Percentiles rank a stretch among this genome's conserved stretches.
phyloP scores from a whole-genome alignment of 352 stramenopile genomes.

The Phytophthora sp. region DNA sequence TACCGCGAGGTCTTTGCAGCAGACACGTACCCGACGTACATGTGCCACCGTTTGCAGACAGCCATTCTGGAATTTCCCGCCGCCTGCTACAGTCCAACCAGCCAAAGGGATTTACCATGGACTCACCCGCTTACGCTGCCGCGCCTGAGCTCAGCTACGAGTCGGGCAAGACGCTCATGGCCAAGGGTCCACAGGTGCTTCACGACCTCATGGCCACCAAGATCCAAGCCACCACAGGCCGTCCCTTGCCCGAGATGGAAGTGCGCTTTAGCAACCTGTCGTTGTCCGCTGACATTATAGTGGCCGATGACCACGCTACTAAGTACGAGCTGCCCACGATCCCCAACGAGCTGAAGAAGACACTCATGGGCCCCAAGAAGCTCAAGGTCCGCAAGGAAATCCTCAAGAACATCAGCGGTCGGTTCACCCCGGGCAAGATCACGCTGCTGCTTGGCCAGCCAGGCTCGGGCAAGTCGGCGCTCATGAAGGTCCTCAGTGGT shows the following conservation, averaged over 20 bases:
- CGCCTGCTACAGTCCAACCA: not conserved
- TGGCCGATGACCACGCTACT: constrained; percentile 22
- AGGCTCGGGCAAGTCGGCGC: constrained; percentile 16
- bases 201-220: constrained; percentile 31
- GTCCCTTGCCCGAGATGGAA: constrained; percentile 25
- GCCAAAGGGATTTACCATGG: constrained; percentile 12
- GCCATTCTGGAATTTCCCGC: constrained; percentile 24
- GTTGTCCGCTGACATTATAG: constrained; percentile 20
- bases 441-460: constrained; percentile 17
- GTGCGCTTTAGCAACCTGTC: constrained; percentile 20
- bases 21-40: constrained; percentile 14
- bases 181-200: constrained; percentile 32
- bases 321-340: constrained; percentile 24
- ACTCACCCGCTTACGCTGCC: not conserved
- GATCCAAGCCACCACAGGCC: constrained; percentile 26
- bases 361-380: constrained; percentile 28
- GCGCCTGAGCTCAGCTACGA: constrained; percentile 15
- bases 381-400: constrained; percentile 39
- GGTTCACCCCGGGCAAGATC: constrained; percentile 33
- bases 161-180: constrained; percentile 33
- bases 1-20: constrained; percentile 14
- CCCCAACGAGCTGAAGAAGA: constrained; percentile 39
- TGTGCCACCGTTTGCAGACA: not conserved
- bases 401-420: constrained; percentile 36
- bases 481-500: constrained; percentile 43